Percentiles rank a stretch among this genome's conserved stretches.
phyloP scores from a whole-genome alignment of 1,284 basidiomycete species.

The Cutaneotrichosporon daszewskae region DNA sequence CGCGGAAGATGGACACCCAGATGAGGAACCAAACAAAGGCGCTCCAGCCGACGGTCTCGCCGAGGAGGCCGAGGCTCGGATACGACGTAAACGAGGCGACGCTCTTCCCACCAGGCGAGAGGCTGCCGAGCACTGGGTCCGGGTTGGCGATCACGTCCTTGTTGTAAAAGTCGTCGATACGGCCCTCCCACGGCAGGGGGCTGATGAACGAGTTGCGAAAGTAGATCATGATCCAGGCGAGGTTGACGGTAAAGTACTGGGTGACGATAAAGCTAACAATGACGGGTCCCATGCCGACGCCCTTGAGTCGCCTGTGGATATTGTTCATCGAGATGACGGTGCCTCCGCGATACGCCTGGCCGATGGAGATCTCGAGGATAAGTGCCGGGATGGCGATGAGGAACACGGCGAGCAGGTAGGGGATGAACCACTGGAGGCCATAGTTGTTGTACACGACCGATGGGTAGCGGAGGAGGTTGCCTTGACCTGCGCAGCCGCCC shows the following conservation, averaged over 20 bases:
- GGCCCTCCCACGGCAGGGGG: constrained; percentile 21
- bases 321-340: constrained; percentile 25
- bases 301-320: constrained; percentile 18
- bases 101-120: constrained; percentile 4
- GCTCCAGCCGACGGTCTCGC: constrained; percentile 22
- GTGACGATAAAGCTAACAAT: constrained; percentile 21
- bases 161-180: constrained; percentile 24
- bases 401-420: constrained; percentile 21
- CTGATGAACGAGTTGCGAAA: constrained; percentile 19
- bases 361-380: constrained; percentile 21
- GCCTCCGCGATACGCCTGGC: constrained; percentile 24
- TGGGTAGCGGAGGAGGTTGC: constrained; percentile 24
- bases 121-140: constrained; percentile 6
- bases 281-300: constrained; percentile 21
- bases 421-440: constrained; percentile 27
- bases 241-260: constrained; percentile 26
- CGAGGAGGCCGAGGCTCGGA: constrained; percentile 13
- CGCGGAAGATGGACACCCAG: constrained; percentile 19
- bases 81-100: constrained; percentile 14
- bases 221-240: constrained; percentile 27
- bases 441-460: constrained; percentile 27
- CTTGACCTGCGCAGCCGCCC: constrained; percentile 25
- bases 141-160: constrained; percentile 22
- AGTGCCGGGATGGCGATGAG: constrained; percentile 24
- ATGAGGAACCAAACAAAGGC: constrained; percentile 15